These are phyloP conservation scores for Cladosporium cucumerinum DNA, from an alignment of 2,329 filamentous ascomycete genomes.

Conservation along the genomic window DNA sequence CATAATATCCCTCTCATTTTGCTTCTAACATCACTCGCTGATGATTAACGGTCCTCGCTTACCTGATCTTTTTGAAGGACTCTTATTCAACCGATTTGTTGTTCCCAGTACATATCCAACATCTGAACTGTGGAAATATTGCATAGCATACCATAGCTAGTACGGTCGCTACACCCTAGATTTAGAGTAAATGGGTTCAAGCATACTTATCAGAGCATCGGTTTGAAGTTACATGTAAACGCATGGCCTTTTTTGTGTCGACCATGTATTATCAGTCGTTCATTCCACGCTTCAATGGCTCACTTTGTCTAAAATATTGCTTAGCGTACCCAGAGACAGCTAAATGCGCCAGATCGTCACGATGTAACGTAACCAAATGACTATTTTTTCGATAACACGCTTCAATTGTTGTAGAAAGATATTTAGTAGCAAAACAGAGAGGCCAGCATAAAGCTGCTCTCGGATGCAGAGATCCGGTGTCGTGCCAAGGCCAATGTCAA, in stretches of 20 bases:
- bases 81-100: neutral
- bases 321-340: neutral
- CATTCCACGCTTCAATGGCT: neutral
- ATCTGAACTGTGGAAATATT: neutral
- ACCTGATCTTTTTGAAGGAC: neutral
- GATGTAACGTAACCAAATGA: no score
- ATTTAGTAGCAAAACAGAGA: neutral
- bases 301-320: neutral
- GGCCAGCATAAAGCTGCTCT: neutral
- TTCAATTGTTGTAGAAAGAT: neutral
- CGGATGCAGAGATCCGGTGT: neutral
- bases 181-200: neutral
- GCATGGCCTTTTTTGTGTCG: no score
- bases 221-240: no score
- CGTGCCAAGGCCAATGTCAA: constrained; percentile 9
- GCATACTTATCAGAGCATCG: neutral
- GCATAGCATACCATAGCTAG: neutral
- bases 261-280: neutral
- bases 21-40: neutral
- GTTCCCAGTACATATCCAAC: neutral
- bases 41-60: no score
- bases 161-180: neutral
- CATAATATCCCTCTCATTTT: neutral
- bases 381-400: neutral
- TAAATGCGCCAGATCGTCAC: no score